Evolutionary conservation across 2,329 filamentous ascomycete genomes (phyloP).

Genomic region (Paecilomyces sp.): DNA sequence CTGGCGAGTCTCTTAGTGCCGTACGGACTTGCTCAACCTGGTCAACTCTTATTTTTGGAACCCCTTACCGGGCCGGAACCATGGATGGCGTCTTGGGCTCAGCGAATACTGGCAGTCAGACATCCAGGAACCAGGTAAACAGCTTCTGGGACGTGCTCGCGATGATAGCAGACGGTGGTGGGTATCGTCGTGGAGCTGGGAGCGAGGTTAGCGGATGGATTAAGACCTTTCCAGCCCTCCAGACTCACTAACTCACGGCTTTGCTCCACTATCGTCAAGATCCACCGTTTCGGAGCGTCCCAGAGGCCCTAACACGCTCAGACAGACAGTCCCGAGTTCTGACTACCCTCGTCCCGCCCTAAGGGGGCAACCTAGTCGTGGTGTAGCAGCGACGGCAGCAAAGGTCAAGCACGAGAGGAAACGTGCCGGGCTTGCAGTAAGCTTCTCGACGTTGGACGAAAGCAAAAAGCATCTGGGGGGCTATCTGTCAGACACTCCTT

Average conservation of each 20-base stretch:
- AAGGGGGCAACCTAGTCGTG: not conserved
- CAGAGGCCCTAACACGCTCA: not conserved
- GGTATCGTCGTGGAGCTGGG: not conserved
- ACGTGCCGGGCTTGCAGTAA: not conserved
- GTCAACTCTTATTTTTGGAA: not conserved
- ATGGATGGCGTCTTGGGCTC: not conserved
- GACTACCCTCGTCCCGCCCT: not conserved
- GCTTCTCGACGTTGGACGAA: not conserved
- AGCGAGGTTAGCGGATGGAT: not conserved
- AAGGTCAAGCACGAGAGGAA: not conserved
- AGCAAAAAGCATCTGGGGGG: no score
- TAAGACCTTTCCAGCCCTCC: not conserved
- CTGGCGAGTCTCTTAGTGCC: not conserved
- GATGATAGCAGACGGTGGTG: not conserved
- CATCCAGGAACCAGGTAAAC: not conserved
- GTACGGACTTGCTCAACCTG: not conserved
- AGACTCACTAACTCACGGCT: not conserved
- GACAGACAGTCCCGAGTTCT: not conserved
- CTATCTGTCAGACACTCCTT: not conserved
- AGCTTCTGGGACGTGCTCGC: not conserved
- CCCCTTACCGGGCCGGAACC: not conserved
- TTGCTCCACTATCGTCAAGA: not conserved
- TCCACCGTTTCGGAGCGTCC: not conserved
- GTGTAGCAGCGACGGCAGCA: not conserved
- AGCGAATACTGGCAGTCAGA: not conserved